A percentile compares a stretch with the other conserved stretches of the same genome.
These are phyloP conservation scores for Acanthamoeba divionensis DNA, from an alignment of 208 protist species.

Conservation along the genomic window DNA sequence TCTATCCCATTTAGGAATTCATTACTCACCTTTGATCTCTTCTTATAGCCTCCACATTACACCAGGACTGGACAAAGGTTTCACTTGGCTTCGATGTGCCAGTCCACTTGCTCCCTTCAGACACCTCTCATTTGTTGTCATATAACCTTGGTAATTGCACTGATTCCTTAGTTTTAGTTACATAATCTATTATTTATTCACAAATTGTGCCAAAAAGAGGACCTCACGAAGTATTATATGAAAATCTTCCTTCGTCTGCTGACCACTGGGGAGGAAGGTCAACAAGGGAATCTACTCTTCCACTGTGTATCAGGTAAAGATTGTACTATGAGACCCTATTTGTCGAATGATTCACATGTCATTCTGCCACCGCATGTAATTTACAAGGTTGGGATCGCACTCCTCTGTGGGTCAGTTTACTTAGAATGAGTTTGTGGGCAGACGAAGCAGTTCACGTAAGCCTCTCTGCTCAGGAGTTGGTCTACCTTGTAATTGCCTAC, in stretches of 20 bases:
- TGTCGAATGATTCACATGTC: background rate
- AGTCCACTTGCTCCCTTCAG: background rate
- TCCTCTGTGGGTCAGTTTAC: constrained; percentile 62
- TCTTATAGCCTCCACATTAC: no score
- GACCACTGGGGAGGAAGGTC: background rate
- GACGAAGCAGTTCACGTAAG: constrained; percentile 55
- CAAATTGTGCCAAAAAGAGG: no score
- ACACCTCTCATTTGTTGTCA: background rate
- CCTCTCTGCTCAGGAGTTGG: constrained; percentile 58
- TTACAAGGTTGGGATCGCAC: constrained; percentile 71
- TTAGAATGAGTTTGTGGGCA: constrained; percentile 66
- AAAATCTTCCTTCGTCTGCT: background rate
- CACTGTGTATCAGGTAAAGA: background rate
- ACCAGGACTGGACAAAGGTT: no score
- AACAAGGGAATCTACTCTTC: background rate
- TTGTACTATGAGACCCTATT: background rate
- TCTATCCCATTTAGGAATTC: background rate
- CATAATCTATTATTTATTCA: no score
- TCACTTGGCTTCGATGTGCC: background rate
- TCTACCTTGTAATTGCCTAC: constrained; percentile 66
- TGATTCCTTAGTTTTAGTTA: no score
- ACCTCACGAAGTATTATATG: background rate
- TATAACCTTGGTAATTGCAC: no score
- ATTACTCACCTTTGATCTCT: background rate
- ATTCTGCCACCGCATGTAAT: background rate